Evolutionary conservation across 768 basidiomycete genomes (phyloP).

Genomic region (Zangia roseola): DNA sequence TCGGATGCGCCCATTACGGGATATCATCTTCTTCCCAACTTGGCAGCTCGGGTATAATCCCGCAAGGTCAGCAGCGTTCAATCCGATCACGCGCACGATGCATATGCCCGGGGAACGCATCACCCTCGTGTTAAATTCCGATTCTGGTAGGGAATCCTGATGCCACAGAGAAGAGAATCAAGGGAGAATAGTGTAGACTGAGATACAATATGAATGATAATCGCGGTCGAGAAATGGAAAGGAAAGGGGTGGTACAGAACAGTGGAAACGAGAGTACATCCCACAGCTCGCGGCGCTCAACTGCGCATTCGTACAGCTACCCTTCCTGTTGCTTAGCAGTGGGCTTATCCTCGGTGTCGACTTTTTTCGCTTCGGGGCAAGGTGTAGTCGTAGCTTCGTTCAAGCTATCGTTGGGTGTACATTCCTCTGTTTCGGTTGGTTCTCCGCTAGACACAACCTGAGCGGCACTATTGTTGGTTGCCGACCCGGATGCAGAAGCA

Average conservation of each 20-base stretch:
- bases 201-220: conserved; percentile 17
- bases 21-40: too few relatives aligned
- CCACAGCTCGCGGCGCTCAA: neutral
- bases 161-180: conserved; percentile 14
- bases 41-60: too few relatives aligned
- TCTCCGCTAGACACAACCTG: conserved; percentile 17
- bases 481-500: conserved; percentile 33
- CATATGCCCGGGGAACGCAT: neutral
- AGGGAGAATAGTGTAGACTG: neutral
- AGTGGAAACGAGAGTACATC: neutral
- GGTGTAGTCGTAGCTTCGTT: conserved; percentile 1
- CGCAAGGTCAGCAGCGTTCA: too few relatives aligned
- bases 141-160: conserved; percentile 7
- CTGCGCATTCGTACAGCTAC: neutral
- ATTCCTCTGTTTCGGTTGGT: conserved; percentile 13
- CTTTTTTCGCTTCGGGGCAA: conserved; percentile 6
- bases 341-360: neutral
- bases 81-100: too few relatives aligned
- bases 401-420: neutral
- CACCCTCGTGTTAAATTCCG: neutral
- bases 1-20: too few relatives aligned
- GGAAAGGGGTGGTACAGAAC: conserved; percentile 3
- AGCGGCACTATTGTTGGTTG: conserved; percentile 11
- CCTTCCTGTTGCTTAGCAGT: conserved; percentile 1
- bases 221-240: neutral